Conservation (phyloP, 2,329 filamentous ascomycete genomes). For the Ceratocystis destructans region DNA sequence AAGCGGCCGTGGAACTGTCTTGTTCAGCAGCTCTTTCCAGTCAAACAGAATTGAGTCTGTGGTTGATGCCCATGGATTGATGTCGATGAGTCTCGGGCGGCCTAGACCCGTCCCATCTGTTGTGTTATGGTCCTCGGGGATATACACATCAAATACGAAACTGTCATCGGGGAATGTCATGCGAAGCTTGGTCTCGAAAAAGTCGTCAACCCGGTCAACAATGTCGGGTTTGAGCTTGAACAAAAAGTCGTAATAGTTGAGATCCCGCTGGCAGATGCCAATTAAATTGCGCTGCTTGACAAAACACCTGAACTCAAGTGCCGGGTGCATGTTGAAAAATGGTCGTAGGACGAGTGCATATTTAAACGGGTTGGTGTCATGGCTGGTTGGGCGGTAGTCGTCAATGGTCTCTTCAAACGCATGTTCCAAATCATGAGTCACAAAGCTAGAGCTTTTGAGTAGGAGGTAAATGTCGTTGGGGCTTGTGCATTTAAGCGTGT, state of each 20-base stretch:
- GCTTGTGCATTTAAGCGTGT: conserved; percentile 79
- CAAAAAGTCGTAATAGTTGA: conserved; percentile 82
- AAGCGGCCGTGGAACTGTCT: conserved; percentile 47
- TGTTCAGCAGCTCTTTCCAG: conserved; percentile 72
- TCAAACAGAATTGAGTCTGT: conserved; percentile 83
- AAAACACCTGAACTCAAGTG: conserved; percentile 90
- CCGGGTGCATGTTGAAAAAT: conserved; percentile 76
- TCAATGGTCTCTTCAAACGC: conserved; percentile 64
- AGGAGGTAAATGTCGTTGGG: conserved; percentile 89
- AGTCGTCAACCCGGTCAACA: conserved; percentile 53
- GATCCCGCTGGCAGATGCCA: conserved; percentile 74
- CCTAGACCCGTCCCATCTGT: conserved; percentile 43
- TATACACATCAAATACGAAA: conserved; percentile 86
- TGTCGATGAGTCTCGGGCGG: conserved; percentile 73
- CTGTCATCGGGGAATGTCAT: conserved; percentile 69
- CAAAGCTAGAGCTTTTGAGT: conserved; percentile 85
- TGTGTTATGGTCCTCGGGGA: conserved; percentile 51
- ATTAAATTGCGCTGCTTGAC: conserved; percentile 71
- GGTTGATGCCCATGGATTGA: conserved; percentile 84
- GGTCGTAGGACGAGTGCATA: conserved; percentile 78
- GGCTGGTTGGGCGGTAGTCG: conserved; percentile 31
- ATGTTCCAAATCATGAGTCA: conserved; percentile 87
- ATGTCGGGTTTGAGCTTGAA: conserved; percentile 49
- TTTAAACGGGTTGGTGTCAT: conserved; percentile 37
- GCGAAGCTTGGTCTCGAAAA: conserved; percentile 62